phyloP scores from a whole-genome alignment of 192 early-diverging fungal genomes.

The Chytriomyces sp. region DNA sequence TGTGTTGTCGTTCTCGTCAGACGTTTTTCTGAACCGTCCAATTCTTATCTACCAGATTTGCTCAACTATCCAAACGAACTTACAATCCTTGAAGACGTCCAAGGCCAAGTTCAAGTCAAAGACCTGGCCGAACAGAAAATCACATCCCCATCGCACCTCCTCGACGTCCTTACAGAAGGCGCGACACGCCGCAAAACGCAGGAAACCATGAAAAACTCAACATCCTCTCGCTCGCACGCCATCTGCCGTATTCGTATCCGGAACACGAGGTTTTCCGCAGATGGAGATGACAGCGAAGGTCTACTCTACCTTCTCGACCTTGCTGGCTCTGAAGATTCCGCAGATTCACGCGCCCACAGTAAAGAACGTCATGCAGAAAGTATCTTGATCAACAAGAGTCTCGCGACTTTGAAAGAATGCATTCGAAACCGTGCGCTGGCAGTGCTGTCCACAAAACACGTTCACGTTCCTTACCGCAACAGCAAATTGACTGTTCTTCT shows the following conservation, averaged over 20 bases:
- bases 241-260: slow-evolving; percentile 46
- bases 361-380: slow-evolving; percentile 55
- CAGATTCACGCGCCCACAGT: slow-evolving; percentile 49
- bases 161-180: slow-evolving; percentile 29
- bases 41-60: slow-evolving; percentile 34
- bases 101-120: slow-evolving; percentile 43
- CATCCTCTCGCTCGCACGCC: slow-evolving; percentile 48
- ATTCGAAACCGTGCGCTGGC: slow-evolving; percentile 51
- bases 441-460: slow-evolving; percentile 28
- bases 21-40: background rate
- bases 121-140: slow-evolving; percentile 31
- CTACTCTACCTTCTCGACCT: slow-evolving; percentile 58
- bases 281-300: slow-evolving; percentile 45
- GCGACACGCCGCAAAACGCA: slow-evolving; percentile 38
- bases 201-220: slow-evolving; percentile 46
- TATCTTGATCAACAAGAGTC: slow-evolving; percentile 56
- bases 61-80: slow-evolving; percentile 40
- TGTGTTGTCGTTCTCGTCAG: background rate
- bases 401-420: slow-evolving; percentile 61
- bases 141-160: slow-evolving; percentile 24
- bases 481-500: slow-evolving; percentile 55
- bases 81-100: slow-evolving; percentile 50
- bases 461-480: slow-evolving; percentile 57
- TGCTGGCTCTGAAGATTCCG: slow-evolving; percentile 53
- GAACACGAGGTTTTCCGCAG: slow-evolving; percentile 38